Conservation (phyloP, 2,329 filamentous ascomycete species). For the Byssochlamys sp. region DNA sequence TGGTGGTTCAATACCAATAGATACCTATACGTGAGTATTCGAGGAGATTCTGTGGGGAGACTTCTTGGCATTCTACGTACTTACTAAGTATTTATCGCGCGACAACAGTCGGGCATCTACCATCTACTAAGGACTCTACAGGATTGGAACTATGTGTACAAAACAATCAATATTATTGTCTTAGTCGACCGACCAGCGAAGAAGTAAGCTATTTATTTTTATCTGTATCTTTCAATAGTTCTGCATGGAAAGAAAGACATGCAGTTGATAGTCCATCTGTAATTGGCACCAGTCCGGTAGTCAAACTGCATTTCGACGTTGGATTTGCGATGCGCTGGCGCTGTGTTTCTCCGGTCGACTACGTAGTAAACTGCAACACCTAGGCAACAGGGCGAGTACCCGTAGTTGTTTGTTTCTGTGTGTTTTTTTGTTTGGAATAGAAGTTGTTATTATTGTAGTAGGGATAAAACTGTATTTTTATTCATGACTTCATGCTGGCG, state of each 20-base stretch:
- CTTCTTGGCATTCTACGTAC: background rate
- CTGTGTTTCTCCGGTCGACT: background rate
- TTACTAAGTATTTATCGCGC: no score
- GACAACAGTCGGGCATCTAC: background rate
- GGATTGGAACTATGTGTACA: background rate
- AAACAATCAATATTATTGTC: background rate
- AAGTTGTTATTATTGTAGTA: no score
- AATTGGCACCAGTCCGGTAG: background rate
- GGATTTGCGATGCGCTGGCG: background rate
- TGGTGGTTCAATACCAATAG: background rate
- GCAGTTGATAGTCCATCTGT: background rate
- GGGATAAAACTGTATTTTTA: no score
- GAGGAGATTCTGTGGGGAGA: background rate
- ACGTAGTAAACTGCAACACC: background rate
- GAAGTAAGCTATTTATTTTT: no score
- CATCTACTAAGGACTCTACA: no score
- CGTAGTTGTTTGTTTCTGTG: background rate
- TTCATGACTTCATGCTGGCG: no score
- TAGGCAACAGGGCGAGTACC: background rate
- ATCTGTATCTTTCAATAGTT: background rate
- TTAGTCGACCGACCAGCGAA: background rate
- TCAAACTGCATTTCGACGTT: background rate
- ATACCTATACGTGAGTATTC: background rate
- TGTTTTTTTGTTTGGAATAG: background rate
- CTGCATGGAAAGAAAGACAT: background rate